Conservation (phyloP, 441 rosid genomes). For the Eutrema salsugineum region DNA sequence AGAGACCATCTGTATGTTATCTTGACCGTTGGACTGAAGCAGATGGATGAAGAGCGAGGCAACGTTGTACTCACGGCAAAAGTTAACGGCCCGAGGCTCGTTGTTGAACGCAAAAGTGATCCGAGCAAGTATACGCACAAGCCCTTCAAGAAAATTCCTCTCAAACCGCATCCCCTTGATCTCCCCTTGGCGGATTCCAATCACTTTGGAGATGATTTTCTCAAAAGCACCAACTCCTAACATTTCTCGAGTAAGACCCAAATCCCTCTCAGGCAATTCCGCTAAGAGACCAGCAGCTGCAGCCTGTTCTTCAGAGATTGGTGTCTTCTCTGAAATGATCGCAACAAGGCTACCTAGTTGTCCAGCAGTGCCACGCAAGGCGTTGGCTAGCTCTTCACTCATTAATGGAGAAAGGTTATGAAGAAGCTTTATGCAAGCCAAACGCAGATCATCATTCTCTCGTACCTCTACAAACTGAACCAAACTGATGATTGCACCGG, state of each 20-base stretch:
- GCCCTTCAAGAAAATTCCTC: constrained; percentile 83
- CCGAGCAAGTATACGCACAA: constrained; percentile 79
- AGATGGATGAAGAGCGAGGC: constrained; percentile 64
- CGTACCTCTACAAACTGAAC: constrained; percentile 93
- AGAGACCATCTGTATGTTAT: constrained; percentile 81
- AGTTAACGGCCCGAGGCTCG: constrained; percentile 56
- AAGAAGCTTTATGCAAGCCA: constrained; percentile 85
- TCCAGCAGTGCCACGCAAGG: constrained; percentile 76
- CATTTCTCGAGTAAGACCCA: constrained; percentile 84
- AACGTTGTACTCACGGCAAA: constrained; percentile 70
- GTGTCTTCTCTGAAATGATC: constrained; percentile 68
- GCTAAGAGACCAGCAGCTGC: constrained; percentile 88
- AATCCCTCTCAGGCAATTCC: constrained; percentile 87
- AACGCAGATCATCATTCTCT: constrained; percentile 60
- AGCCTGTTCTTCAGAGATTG: constrained; percentile 87
- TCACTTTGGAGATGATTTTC: constrained; percentile 50
- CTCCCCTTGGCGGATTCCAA: constrained; percentile 71
- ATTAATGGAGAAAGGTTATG: constrained; percentile 80
- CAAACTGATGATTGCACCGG: constrained; percentile 89
- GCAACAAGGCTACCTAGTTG: constrained; percentile 76
- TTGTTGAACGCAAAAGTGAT: constrained; percentile 69
- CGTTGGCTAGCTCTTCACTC: constrained; percentile 82
- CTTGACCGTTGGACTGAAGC: constrained; percentile 80
- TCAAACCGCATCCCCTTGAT: constrained; percentile 69
- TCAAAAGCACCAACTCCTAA: constrained; percentile 69